Percentiles rank a stretch among this genome's conserved stretches.
These are phyloP conservation scores for Chamaenerion angustifolium DNA, from an alignment of 345 rosid genomes.

Conservation along the genomic window DNA sequence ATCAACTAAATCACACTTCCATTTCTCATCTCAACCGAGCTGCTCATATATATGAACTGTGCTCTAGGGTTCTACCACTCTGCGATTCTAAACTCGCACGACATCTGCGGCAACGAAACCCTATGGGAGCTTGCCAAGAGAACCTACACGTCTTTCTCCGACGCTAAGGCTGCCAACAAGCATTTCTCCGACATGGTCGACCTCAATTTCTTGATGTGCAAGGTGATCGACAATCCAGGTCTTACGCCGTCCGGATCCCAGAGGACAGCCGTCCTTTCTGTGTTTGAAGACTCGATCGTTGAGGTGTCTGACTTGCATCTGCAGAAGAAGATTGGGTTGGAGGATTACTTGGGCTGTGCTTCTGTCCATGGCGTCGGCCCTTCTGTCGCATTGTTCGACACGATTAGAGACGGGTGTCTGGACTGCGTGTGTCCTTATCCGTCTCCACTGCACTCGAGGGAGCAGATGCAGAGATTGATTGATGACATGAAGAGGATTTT, in stretches of 20 bases:
- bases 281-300: conserved; percentile 50
- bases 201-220: conserved; percentile 67
- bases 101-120: conserved; percentile 29
- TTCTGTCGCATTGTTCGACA: conserved; percentile 44
- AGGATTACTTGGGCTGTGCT: conserved; percentile 48
- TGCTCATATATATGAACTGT: not conserved
- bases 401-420: conserved; percentile 41
- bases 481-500: conserved; percentile 43
- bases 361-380: conserved; percentile 75
- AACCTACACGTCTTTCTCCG: conserved; percentile 29
- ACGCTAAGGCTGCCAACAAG: conserved; percentile 44
- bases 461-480: conserved; percentile 43
- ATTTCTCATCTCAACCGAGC: too few relatives aligned
- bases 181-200: conserved; percentile 70
- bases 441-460: conserved; percentile 65
- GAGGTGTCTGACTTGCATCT: conserved; percentile 13
- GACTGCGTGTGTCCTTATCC: conserved; percentile 66
- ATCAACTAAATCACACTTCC: not conserved
- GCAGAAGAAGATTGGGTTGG: conserved; percentile 24
- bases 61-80: conserved; percentile 66
- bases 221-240: conserved; percentile 68
- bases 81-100: conserved; percentile 57
- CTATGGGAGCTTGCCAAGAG: conserved; percentile 58
- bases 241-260: conserved; percentile 54
- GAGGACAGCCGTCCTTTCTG: conserved; percentile 51